Evolutionary conservation across 2,329 filamentous ascomycete species (phyloP).

Genomic region (Nothomitra cinnamomea): DNA sequence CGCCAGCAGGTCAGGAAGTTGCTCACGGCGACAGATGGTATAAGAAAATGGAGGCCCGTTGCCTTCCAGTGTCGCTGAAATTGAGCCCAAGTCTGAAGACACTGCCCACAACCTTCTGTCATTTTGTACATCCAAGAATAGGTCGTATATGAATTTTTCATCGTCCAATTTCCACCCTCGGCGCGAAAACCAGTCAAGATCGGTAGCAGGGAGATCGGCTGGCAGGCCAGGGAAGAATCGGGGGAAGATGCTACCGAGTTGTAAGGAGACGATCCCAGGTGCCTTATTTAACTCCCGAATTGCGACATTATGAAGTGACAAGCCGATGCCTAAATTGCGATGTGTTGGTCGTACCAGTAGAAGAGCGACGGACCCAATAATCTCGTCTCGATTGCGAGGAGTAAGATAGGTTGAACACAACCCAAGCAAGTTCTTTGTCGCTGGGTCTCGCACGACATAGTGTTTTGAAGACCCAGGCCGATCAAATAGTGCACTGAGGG

Average conservation of each 20-base stretch:
- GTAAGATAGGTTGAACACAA: conserved; percentile 45
- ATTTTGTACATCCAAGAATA: conserved; percentile 14
- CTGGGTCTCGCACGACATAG: conserved; percentile 31
- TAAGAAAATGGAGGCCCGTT: conserved; percentile 10
- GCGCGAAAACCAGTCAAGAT: conserved; percentile 25
- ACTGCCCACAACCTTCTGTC: neutral
- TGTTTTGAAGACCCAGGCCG: conserved; percentile 36
- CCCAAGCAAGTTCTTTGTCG: conserved; percentile 32
- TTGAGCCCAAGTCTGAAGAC: neutral
- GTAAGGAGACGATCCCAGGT: conserved; percentile 27
- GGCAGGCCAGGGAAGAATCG: conserved; percentile 30
- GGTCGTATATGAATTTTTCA: conserved; percentile 14
- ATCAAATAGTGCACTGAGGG: conserved; percentile 30
- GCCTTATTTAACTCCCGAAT: conserved; percentile 31
- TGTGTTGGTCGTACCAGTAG: conserved; percentile 34
- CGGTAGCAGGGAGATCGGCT: conserved; percentile 19
- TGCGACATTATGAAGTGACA: conserved; percentile 35
- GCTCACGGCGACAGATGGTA: conserved; percentile 11
- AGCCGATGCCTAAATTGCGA: conserved; percentile 34
- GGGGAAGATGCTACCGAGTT: conserved; percentile 22
- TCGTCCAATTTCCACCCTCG: conserved; percentile 17
- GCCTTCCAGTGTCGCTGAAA: neutral
- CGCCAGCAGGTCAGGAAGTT: conserved; percentile 14
- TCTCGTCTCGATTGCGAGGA: conserved; percentile 30
- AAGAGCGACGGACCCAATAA: conserved; percentile 38